These are phyloP conservation scores for Prunus armeniaca DNA, from an alignment of 306 rosid species.

Conservation along the genomic window DNA sequence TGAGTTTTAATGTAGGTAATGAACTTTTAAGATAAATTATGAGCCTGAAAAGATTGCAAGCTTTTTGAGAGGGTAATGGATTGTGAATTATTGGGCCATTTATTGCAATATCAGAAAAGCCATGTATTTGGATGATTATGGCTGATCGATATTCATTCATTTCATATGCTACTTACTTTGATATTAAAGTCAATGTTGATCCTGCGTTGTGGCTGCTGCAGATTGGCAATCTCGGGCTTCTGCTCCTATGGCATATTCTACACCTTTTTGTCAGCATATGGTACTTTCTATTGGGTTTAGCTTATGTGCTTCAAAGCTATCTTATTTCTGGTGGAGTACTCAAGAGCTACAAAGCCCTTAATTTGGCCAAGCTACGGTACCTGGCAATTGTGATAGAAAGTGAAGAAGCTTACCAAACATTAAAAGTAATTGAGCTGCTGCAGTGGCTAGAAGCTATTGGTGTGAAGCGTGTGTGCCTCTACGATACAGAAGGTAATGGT, in stretches of 20 bases:
- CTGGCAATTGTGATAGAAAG: conserved; percentile 85
- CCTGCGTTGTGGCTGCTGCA: conserved; percentile 42
- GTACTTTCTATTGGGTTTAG: conserved; percentile 37
- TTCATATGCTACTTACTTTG: not conserved
- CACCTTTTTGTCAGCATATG: conserved; percentile 46
- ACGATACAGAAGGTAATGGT: conserved; percentile 72
- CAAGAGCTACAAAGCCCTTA: conserved; percentile 48
- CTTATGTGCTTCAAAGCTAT: conserved; percentile 48
- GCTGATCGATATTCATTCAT: conserved; percentile 3
- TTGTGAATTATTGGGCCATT: not conserved
- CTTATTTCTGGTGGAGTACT: conserved; percentile 58
- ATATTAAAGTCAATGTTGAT: conserved; percentile 24
- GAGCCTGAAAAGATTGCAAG: not conserved
- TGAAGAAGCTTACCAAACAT: conserved; percentile 66
- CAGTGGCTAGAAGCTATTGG: conserved; percentile 68
- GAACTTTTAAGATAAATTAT: not conserved
- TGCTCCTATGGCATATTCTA: conserved; percentile 61
- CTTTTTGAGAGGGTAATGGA: not conserved
- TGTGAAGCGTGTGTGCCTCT: conserved; percentile 68
- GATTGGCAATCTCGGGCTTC: conserved; percentile 57
- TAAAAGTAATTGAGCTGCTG: conserved; percentile 59
- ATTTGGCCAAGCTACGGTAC: conserved; percentile 38
- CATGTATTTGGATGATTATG: not conserved
- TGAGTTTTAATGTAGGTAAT: not conserved
- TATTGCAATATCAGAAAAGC: not conserved